Evolutionary conservation across 768 basidiomycete species (phyloP), one percentile per base, ranked within the genome.

Genomic region (Tricholoma terreum): DNA sequence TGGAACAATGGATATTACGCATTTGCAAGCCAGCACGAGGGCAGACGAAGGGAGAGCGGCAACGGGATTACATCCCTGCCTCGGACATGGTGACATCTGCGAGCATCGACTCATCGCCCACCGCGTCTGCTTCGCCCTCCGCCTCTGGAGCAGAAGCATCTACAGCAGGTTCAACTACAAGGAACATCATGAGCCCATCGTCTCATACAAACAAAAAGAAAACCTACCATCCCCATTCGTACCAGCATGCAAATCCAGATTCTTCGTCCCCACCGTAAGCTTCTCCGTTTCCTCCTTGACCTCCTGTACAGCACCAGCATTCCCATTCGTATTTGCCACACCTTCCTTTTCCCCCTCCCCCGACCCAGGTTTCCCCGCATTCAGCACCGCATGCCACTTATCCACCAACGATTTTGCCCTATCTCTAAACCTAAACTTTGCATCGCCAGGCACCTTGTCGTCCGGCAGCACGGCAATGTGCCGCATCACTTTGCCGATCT

Each of bases 401-500:
- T 83, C 77, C 55, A 90, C 83, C 14, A 90, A 74, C 24, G 78
- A 79, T 62, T 79, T 75, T 3, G 86, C 84, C 27, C 88, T 82
- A 14, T 82, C 79, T 46, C 79, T 80, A 75, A 90, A 85, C 58
- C 82, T 76, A 73, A 81, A 74, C 46, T 74, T 66, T 2, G 48
- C 80, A 63, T 88, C 84, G 34, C 80, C 71, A 2, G 88, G 86
- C 24, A 90, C 79, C 58, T 72, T 77, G 17, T 75, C 72, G 19
- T 71, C 66, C 9, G 67, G 52, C 4, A 87, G 75, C 6, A 77
- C 73, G 30, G 83, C 74, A 63, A 92, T 88, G 71, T 89, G 87
- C 63, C 88, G 85, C 86, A 92, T 89, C 33, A 92, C 89, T 75
- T 86, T 85, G 69, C 80, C 82, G 60, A 87, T 85, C 71, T 87